Conservation (phyloP, 169 alveolate genomes). For the Plasmodium falciparum region DNA sequence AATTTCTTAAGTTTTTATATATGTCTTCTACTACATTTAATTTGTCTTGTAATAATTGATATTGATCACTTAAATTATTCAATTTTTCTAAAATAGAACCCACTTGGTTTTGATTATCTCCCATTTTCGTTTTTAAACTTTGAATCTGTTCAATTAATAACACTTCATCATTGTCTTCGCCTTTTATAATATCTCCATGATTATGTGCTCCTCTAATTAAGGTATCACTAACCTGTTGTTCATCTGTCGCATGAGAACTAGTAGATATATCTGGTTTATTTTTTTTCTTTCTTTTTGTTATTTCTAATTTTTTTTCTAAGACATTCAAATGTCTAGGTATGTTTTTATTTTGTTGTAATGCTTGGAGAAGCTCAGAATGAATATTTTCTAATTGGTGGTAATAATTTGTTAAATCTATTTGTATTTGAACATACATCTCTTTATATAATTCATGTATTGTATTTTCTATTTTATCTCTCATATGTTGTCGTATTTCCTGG, state of each 20-base stretch:
- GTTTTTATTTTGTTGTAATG: not conserved
- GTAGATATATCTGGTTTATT: too few species aligned
- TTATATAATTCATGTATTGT: not conserved
- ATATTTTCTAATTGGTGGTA: slow-evolving; percentile 4
- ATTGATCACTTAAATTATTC: not conserved
- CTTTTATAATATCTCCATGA: not conserved
- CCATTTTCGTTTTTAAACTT: slow-evolving; percentile 10
- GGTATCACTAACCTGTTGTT: not conserved
- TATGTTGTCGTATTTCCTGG: slow-evolving; percentile 17
- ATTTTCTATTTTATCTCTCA: not conserved
- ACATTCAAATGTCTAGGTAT: slow-evolving; percentile 15
- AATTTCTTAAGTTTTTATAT: slow-evolving; percentile 10
- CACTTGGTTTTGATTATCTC: not conserved
- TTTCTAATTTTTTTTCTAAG: not conserved
- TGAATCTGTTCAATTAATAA: not conserved
- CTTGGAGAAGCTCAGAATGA: not conserved
- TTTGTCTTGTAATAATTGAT: slow-evolving; percentile 1
- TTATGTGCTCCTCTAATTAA: not conserved
- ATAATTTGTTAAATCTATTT: not conserved
- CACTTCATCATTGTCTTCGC: not conserved
- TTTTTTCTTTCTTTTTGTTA: not conserved
- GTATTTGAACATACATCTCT: not conserved
- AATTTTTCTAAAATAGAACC: not conserved
- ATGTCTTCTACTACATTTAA: slow-evolving; percentile 5
- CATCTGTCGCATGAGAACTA: too few species aligned